phyloP scores from a whole-genome alignment of 352 stramenopile genomes.

The Thalassiosira tumida region DNA sequence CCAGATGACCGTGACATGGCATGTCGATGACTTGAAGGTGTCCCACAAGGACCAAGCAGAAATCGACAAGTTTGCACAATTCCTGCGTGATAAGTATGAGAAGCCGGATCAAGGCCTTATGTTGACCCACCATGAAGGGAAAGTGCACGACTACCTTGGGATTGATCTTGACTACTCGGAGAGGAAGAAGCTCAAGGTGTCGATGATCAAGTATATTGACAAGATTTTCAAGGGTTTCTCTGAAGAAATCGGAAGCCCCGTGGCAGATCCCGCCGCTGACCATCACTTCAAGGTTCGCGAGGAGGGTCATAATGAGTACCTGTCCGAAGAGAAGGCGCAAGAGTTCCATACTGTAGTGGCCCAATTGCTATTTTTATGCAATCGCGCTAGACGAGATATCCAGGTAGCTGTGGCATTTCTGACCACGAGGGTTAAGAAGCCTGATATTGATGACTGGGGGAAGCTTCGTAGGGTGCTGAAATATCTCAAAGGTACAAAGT shows the following conservation, averaged over 20 bases:
- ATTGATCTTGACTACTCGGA: constrained; percentile 48
- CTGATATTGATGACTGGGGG: constrained; percentile 75
- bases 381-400: not conserved
- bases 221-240: not conserved
- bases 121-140: not conserved
- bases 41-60: constrained; percentile 59
- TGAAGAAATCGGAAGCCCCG: not conserved
- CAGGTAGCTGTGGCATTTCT: not conserved
- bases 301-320: not conserved
- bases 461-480: constrained; percentile 73
- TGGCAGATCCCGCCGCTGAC: not conserved
- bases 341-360: not conserved
- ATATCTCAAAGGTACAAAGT: constrained; percentile 73
- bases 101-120: not conserved
- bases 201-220: constrained; percentile 48
- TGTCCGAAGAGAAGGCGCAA: not conserved
- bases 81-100: constrained; percentile 2
- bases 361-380: not conserved
- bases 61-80: not conserved
- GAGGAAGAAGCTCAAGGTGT: not conserved
- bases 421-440: not conserved
- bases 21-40: constrained; percentile 76
- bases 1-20: constrained; percentile 54
- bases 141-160: constrained; percentile 54
- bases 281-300: not conserved